Evolutionary conservation across 2,329 filamentous ascomycete species (phyloP), one percentile per base, ranked within the genome.

Genomic region (Xylariomycetidae sp.): DNA sequence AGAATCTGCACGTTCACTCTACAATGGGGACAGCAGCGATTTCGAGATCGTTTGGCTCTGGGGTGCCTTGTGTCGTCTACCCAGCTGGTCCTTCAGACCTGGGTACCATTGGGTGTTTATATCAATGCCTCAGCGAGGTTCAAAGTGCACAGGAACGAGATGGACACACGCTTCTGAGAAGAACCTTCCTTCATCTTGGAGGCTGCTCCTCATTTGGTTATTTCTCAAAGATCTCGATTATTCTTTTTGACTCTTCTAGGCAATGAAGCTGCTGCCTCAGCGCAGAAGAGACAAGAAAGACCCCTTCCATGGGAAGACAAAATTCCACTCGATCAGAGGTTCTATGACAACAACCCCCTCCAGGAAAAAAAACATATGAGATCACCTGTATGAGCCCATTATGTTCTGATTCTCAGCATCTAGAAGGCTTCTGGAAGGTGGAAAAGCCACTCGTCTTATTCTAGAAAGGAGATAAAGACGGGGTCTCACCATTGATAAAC

Each of bases 391-490:
- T 18, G 9, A 26, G 31, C 31, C 25, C 12, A 22, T 27, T 27
- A 19, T 18, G 16, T 17, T 31, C 14, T 39, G 20, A 34, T 17
- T 15, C 15, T 32, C 17, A 25, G 30, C 26, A 30, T 43, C 41
- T 38, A 36, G 45, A 47, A 46, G 28, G 17, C 42, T 48, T 51
- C 42, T 41, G 40, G 35, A 41, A 42, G 33, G 36, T 34, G 35
- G 40, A 14, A 22, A 25, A 18, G 32, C 38, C 37, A 38, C 33
- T 41, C 38, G 45, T 49, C 37, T 51, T 49, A 46, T 51, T 36
- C 28, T 38, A 33, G 23, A 19, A 23, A 16, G n/a, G 23, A 15
- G 37, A 47, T 45, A 51, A 51, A 49, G 34, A 33, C n/a, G n/a
- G n/a, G n/a, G n/a, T n/a, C n/a, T n/a, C n/a, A n/a, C n/a, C n/a